Evolutionary conservation across 139 green algal species (phyloP).

Genomic region (Desmodesmus armatus): DNA sequence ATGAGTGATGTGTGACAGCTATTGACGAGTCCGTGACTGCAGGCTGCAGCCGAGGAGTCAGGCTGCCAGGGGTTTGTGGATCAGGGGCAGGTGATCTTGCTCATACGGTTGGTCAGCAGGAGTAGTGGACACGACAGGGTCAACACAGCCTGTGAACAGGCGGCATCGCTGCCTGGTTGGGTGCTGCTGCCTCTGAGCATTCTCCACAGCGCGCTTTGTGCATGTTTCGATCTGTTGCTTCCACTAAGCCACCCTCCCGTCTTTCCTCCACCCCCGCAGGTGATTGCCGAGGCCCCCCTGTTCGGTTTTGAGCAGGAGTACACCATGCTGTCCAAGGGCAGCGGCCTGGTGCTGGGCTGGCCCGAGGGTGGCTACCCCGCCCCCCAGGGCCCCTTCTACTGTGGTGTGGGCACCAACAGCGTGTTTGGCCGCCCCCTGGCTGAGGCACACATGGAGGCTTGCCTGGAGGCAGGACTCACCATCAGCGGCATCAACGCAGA

Average conservation of each 20-base stretch:
- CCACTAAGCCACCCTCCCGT: not conserved
- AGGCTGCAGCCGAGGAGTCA: no score
- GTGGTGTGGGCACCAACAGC: conserved; percentile 82
- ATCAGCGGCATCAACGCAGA: conserved; percentile 93
- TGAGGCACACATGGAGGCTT: conserved; percentile 88
- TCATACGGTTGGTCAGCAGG: no score
- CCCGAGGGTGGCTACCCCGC: conserved; percentile 87
- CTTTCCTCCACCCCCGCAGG: no score
- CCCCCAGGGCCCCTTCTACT: conserved; percentile 93
- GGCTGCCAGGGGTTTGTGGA: no score
- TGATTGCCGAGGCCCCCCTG: conserved; percentile 64
- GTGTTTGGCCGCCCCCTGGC: conserved; percentile 87
- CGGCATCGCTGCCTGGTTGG: no score
- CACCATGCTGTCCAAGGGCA: conserved; percentile 82
- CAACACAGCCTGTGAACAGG: no score
- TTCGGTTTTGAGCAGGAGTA: conserved; percentile 96
- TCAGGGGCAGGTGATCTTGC: no score
- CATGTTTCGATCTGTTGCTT: not conserved
- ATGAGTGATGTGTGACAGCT: not conserved
- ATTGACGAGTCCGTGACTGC: not conserved
- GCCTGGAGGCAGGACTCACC: conserved; percentile 85
- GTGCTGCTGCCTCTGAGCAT: no score
- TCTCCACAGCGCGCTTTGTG: no score
- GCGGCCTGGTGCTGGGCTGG: conserved; percentile 79
- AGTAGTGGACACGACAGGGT: no score